These are phyloP conservation scores for Peniophora sp. DNA, from an alignment of 1,284 basidiomycete genomes.

Conservation along the genomic window DNA sequence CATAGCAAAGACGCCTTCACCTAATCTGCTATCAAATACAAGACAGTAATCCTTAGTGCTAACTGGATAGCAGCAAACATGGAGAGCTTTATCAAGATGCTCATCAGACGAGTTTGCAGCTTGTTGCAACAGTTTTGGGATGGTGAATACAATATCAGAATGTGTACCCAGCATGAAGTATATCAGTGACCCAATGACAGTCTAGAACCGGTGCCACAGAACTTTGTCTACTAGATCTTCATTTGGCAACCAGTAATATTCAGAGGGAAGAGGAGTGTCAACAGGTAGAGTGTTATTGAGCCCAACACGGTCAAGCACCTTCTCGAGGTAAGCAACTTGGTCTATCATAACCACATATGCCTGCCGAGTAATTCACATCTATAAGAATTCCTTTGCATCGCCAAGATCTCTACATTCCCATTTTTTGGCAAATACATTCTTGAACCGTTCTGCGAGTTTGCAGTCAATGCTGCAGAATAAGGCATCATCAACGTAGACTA, in stretches of 20 bases:
- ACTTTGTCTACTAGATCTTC: constrained; percentile 4
- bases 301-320: constrained; percentile 10
- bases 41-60: constrained; percentile 15
- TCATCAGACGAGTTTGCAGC: constrained; percentile 8
- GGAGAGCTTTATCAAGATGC: constrained; percentile 13
- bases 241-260: constrained; percentile 5
- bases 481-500: neutral
- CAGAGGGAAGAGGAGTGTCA: constrained; percentile 11
- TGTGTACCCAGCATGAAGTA: constrained; percentile 23
- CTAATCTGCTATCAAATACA: constrained; percentile 12
- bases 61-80: constrained; percentile 18
- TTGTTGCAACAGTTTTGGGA: constrained; percentile 5
- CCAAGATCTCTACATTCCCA: constrained; percentile 21
- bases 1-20: constrained; percentile 8
- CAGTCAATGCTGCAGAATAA: neutral
- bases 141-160: constrained; percentile 19
- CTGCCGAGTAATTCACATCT: constrained; percentile 13
- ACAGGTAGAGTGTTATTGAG: constrained; percentile 11
- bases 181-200: constrained; percentile 21
- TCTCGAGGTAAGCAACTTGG: constrained; percentile 12
- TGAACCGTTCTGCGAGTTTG: neutral
- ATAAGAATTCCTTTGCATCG: constrained; percentile 14
- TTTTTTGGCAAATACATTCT: constrained; percentile 11
- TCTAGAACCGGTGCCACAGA: constrained; percentile 14
- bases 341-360: constrained; percentile 7